Conservation (phyloP, 208 protist genomes). For the Trypanosoma scelopori region DNA sequence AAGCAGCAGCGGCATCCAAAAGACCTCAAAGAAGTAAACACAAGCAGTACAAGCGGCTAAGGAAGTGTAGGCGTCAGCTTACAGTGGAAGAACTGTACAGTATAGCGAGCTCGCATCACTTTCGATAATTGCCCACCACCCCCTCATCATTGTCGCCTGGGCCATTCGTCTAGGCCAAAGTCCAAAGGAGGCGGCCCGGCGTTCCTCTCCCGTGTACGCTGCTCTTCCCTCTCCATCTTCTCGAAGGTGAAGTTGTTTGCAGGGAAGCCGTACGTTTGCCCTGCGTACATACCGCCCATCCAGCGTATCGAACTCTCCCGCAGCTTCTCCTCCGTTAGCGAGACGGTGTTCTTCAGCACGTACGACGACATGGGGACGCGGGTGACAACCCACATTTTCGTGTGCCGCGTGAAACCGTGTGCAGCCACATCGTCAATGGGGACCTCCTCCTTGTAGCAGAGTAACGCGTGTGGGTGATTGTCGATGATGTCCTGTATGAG, state of each 20-base stretch:
- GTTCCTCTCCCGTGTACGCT: conserved; percentile 40
- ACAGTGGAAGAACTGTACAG: too few relatives aligned
- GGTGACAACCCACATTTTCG: conserved; percentile 82
- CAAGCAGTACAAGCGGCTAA: too few relatives aligned
- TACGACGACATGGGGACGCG: conserved; percentile 58
- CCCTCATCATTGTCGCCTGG: too few relatives aligned
- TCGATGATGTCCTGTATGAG: conserved; percentile 55
- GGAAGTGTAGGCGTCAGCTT: too few relatives aligned
- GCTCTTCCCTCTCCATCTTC: conserved; percentile 54
- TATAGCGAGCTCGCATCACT: too few relatives aligned
- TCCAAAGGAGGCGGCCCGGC: conserved; percentile 56
- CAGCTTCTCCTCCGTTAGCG: conserved; percentile 67
- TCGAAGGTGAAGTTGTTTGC: conserved; percentile 88
- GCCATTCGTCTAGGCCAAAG: conserved; percentile 38
- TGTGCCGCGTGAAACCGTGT: conserved; percentile 73
- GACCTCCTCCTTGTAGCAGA: conserved; percentile 73
- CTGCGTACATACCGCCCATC: conserved; percentile 76
- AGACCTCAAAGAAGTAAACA: too few relatives aligned
- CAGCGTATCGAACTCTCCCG: conserved; percentile 70
- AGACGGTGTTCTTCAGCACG: conserved; percentile 60
- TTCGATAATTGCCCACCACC: too few relatives aligned
- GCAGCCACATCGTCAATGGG: conserved; percentile 57
- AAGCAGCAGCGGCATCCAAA: too few relatives aligned
- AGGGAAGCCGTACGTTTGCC: conserved; percentile 84
- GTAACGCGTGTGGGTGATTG: conserved; percentile 73